Evolutionary conservation across 1,284 basidiomycete genomes (phyloP), one percentile per base, ranked within the genome.

Genomic region (Leccinum pachyderme): DNA sequence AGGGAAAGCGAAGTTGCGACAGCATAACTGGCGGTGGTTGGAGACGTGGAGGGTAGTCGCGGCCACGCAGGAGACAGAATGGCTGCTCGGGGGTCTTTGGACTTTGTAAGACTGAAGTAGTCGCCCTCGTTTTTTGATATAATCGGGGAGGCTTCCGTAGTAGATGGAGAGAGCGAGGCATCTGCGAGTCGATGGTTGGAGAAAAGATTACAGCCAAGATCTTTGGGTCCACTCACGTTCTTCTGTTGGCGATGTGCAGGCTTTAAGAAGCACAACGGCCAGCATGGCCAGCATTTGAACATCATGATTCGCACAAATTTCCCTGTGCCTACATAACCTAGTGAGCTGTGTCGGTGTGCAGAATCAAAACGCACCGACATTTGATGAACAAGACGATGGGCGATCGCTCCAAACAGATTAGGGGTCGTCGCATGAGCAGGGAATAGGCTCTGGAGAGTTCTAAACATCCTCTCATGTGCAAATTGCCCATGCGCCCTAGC

Each of bases 261-360:
- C 75, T 63, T 81, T 81, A 3, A 92, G 74, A 4, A 94, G 73
- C 18, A 93, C 69, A 47, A 85, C 78, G 0, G 90, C 80, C 0
- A 94, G 65, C 76, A 95, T 86, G 0, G 89, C 90, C 4, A 95
- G 77, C 76, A 93, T 87, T 64, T 95, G 91, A 0, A 93, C 70
- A 64, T 95, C 91, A 61, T 83, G 88, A 29, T 76, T 75, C 25
- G 75, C 77, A 6, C 82, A 79, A 32, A 92, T 77, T 57, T 89
- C 81, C 1, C 72, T 63, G 60, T 93, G 86, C 56, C 90, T 93
- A 41, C 24, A 22, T 9, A 54, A 55, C 22, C 32, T 2, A 15
- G 44, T 70, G 31, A 67, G 54, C 27, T 15, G 8, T 7, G 22
- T 29, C 35, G 43, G 29, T 11, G 5, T 1, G 25, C 25, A 37